A percentile compares a stretch with the other conserved stretches of the same genome.
phyloP scores from a whole-genome alignment of 2,329 filamentous ascomycete genomes.

The Sarocladium oryzae region DNA sequence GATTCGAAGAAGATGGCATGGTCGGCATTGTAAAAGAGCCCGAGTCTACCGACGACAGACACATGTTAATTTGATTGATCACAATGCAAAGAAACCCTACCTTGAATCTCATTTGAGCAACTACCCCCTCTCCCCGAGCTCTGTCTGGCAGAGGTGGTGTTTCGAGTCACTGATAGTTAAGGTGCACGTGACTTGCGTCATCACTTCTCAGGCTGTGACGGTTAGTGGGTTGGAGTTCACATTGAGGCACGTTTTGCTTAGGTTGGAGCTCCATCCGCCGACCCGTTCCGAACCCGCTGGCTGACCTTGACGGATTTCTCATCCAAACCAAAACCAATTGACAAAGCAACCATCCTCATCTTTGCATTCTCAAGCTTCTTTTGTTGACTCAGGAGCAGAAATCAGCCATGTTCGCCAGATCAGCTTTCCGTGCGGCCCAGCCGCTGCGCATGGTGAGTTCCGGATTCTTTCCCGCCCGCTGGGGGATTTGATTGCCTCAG shows the following conservation, averaged over 20 bases:
- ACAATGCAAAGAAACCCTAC: too few species aligned
- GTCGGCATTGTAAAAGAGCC: too few species aligned
- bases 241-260: too few species aligned
- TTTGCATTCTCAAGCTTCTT: not conserved
- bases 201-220: not conserved
- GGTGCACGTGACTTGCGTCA: conserved; percentile 11
- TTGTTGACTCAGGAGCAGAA: conserved; percentile 7
- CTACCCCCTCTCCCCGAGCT: too few species aligned
- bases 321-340: conserved; percentile 19
- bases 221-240: too few species aligned
- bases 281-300: conserved; percentile 3
- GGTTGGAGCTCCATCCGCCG: conserved; percentile 1
- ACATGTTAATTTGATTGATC: too few species aligned
- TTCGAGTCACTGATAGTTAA: not conserved
- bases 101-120: too few species aligned
- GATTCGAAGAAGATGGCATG: too few species aligned
- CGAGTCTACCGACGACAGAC: too few species aligned
- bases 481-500: too few species aligned
- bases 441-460: conserved; percentile 49
- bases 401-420: conserved; percentile 35
- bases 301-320: not conserved
- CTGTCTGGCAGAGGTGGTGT: too few species aligned
- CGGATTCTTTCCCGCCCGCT: not conserved
- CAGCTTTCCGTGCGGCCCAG: conserved; percentile 56
- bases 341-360: conserved; percentile 8